Conservation (phyloP, 805 yeast genomes). For the Vanderwaltozyma tropicalis region DNA sequence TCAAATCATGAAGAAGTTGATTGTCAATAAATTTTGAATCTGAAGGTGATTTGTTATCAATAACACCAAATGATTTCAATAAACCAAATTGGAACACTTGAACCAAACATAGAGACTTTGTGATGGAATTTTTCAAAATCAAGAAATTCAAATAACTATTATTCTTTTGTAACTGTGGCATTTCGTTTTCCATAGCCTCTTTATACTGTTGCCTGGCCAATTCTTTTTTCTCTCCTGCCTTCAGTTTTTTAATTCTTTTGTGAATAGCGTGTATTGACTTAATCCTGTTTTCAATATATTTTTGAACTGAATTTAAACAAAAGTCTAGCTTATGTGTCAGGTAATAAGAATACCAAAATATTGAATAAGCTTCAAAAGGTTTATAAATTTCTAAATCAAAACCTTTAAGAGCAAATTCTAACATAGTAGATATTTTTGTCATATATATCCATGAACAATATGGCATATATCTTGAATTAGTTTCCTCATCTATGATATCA, state of each 20-base stretch:
- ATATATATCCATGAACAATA: constrained; percentile 60
- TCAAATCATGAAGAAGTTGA: constrained; percentile 37
- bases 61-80: constrained; percentile 16
- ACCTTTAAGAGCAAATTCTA: constrained; percentile 61
- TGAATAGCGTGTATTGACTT: constrained; percentile 26
- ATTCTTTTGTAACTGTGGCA: constrained; percentile 30
- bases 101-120: constrained; percentile 25
- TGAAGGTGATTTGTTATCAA: constrained; percentile 18
- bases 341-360: constrained; percentile 59
- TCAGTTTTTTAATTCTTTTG: constrained; percentile 36
- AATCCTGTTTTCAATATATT: constrained; percentile 28
- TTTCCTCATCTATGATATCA: constrained; percentile 6
- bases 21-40: constrained; percentile 21
- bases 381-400: constrained; percentile 66
- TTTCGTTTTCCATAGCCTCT: constrained; percentile 22
- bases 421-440: constrained; percentile 60
- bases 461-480: constrained; percentile 42
- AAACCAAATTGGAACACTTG: constrained; percentile 28
- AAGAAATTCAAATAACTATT: constrained; percentile 19
- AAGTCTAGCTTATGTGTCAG: constrained; percentile 40
- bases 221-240: constrained; percentile 42
- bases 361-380: constrained; percentile 53
- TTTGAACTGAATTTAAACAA: constrained; percentile 29
- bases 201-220: constrained; percentile 29
- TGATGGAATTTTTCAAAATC: constrained; percentile 15